Evolutionary conservation across 2,329 filamentous ascomycete genomes (phyloP).

Genomic region (Verticillium nonalfalfae): DNA sequence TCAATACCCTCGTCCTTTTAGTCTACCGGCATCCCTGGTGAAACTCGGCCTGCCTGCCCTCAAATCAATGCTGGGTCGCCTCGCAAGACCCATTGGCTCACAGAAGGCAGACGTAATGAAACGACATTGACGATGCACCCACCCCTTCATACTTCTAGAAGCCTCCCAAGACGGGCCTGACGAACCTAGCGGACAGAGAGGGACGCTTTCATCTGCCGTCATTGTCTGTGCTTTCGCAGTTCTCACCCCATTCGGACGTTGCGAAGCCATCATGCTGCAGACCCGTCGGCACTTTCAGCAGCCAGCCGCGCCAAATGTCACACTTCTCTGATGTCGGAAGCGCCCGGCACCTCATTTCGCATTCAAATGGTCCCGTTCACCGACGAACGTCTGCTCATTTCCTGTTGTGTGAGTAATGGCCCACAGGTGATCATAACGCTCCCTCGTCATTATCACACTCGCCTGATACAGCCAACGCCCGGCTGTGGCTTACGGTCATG

Average conservation of each 20-base stretch:
- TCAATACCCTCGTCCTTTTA: background rate
- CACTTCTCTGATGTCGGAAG: background rate
- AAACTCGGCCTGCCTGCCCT: background rate
- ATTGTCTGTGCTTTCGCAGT: slow-evolving; percentile 11
- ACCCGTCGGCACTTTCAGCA: background rate
- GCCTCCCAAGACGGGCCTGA: slow-evolving; percentile 3
- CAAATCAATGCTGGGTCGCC: background rate
- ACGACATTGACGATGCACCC: slow-evolving; percentile 7
- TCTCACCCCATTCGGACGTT: background rate
- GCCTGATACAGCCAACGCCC: background rate
- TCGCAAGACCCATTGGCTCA: background rate
- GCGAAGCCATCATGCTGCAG: background rate
- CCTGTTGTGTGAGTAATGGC: background rate
- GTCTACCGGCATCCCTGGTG: background rate
- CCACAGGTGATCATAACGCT: background rate
- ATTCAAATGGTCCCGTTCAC: background rate
- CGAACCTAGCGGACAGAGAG: background rate
- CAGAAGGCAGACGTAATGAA: slow-evolving; percentile 5
- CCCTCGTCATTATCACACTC: background rate
- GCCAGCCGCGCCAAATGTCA: background rate
- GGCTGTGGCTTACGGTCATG: background rate
- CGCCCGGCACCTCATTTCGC: background rate
- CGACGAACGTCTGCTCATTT: background rate
- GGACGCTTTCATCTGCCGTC: background rate
- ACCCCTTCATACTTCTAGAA: slow-evolving; percentile 10